phyloP scores from a whole-genome alignment of 2,329 filamentous ascomycete genomes.

The Hymenoscyphus scutula region DNA sequence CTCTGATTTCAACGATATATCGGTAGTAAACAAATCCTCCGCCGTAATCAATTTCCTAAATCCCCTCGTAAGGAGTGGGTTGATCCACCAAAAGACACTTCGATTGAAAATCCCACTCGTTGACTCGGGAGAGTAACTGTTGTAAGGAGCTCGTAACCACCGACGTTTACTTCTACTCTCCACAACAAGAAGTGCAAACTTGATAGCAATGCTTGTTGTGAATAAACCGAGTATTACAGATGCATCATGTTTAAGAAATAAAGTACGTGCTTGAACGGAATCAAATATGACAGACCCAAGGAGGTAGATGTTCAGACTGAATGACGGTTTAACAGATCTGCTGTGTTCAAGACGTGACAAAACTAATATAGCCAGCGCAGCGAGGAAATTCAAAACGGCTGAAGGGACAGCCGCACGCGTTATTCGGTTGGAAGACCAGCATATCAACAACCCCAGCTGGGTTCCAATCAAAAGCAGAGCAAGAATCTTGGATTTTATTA shows the following conservation, averaged over 20 bases:
- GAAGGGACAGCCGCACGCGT: conserved; percentile 24
- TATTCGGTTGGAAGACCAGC: not conserved
- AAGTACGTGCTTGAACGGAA: conserved; percentile 22
- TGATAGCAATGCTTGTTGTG: conserved; percentile 23
- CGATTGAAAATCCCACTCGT: conserved; percentile 37
- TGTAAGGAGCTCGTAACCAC: conserved; percentile 22
- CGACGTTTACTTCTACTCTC: conserved; percentile 26
- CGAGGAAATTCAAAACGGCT: not conserved
- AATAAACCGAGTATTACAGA: conserved; percentile 19
- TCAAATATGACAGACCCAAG: conserved; percentile 21
- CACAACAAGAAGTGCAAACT: conserved; percentile 23
- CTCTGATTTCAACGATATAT: conserved; percentile 21
- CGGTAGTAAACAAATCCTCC: conserved; percentile 32
- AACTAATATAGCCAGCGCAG: not conserved
- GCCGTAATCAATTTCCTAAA: conserved; percentile 34
- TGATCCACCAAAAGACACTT: conserved; percentile 41
- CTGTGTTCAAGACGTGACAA: conserved; percentile 21
- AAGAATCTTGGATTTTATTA: not conserved
- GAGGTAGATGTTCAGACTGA: conserved; percentile 21
- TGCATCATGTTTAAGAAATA: conserved; percentile 28
- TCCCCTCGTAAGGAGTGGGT: conserved; percentile 36
- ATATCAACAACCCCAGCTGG: not conserved
- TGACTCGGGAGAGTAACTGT: conserved; percentile 30
- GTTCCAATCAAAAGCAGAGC: not conserved
- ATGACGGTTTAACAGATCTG: conserved; percentile 19